Percentiles rank a stretch among this genome's conserved stretches.
Conservation (phyloP, 176 grass and related monocot genomes). For the Zoysia japonica region DNA sequence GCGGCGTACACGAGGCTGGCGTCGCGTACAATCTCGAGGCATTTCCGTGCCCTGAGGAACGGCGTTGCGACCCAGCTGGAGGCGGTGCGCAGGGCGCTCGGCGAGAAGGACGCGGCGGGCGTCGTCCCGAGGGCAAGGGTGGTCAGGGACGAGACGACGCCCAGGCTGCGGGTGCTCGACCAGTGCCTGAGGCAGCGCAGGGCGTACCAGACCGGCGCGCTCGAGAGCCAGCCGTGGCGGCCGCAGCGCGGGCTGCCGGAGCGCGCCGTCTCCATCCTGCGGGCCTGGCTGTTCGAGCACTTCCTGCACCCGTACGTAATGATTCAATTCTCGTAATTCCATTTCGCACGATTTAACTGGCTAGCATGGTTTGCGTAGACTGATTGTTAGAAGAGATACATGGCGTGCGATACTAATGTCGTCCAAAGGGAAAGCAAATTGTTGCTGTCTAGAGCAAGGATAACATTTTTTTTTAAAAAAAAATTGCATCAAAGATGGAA, state of each 20-base stretch:
- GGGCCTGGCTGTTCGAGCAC: conserved; percentile 90
- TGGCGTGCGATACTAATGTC: too few species aligned
- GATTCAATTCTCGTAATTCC: neutral
- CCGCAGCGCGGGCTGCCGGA: conserved; percentile 81
- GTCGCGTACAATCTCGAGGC: conserved; percentile 72
- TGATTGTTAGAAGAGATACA: neutral
- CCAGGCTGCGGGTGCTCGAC: conserved; percentile 68
- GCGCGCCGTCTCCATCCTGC: conserved; percentile 80
- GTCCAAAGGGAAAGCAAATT: too few species aligned
- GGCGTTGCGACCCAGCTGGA: conserved; percentile 64
- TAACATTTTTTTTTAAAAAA: too few species aligned
- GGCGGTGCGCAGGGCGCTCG: conserved; percentile 55
- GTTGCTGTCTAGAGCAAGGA: too few species aligned
- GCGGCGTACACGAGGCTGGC: conserved; percentile 70
- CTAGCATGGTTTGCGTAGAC: neutral
- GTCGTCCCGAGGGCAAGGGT: neutral
- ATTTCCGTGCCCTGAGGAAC: conserved; percentile 76
- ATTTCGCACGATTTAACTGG: neutral
- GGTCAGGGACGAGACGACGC: conserved; percentile 60
- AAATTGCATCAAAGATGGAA: too few species aligned
- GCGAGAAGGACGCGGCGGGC: conserved; percentile 60
- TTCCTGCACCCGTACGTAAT: conserved; percentile 98
- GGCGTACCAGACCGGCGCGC: conserved; percentile 44
- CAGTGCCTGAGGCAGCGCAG: conserved; percentile 82
- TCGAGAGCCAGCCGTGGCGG: conserved; percentile 83